Percentiles rank a stretch among this genome's conserved stretches.
These are phyloP conservation scores for Posidonia australis DNA, from an alignment of 106 monocot genomes.

Conservation along the genomic window DNA sequence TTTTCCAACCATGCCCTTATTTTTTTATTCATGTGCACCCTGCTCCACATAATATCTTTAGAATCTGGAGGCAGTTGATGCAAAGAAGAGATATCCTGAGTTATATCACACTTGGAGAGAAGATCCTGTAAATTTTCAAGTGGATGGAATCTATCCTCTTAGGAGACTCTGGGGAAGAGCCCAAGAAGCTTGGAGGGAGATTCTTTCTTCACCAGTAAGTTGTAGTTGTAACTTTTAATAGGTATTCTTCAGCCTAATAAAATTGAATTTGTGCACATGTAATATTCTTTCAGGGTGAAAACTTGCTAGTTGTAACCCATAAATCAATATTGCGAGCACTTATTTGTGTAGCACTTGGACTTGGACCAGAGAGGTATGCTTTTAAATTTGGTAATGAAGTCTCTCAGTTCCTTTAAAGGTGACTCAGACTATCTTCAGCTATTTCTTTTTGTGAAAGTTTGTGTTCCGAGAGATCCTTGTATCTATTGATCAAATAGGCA, in stretches of 20 bases:
- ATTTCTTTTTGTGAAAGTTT: not conserved
- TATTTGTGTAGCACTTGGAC: slow-evolving; percentile 65
- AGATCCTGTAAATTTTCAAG: slow-evolving; percentile 66
- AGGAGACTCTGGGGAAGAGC: slow-evolving; percentile 51
- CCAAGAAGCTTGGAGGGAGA: slow-evolving; percentile 64
- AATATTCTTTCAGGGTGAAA: slow-evolving; percentile 39
- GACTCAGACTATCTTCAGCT: too few species aligned
- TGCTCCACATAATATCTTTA: slow-evolving; percentile 4
- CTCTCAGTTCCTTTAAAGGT: too few species aligned
- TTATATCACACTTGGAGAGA: slow-evolving; percentile 61
- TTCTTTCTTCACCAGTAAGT: slow-evolving; percentile 44
- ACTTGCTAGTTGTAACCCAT: slow-evolving; percentile 57
- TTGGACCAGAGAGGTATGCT: slow-evolving; percentile 54
- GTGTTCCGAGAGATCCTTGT: not conserved
- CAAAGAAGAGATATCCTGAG: slow-evolving; percentile 55
- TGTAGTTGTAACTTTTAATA: not conserved
- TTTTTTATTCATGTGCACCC: slow-evolving; percentile 3
- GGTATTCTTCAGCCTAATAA: not conserved
- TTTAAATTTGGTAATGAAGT: not conserved
- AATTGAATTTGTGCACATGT: too few species aligned
- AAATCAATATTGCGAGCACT: slow-evolving; percentile 73
- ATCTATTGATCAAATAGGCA: too few species aligned
- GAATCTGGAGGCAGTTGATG: slow-evolving; percentile 62
- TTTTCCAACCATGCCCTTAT: not conserved
- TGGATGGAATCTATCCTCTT: slow-evolving; percentile 61